Evolutionary conservation across 2,329 filamentous ascomycete species (phyloP), one percentile per base, ranked within the genome.

Genomic region (Diaporthe citrichinensis): DNA sequence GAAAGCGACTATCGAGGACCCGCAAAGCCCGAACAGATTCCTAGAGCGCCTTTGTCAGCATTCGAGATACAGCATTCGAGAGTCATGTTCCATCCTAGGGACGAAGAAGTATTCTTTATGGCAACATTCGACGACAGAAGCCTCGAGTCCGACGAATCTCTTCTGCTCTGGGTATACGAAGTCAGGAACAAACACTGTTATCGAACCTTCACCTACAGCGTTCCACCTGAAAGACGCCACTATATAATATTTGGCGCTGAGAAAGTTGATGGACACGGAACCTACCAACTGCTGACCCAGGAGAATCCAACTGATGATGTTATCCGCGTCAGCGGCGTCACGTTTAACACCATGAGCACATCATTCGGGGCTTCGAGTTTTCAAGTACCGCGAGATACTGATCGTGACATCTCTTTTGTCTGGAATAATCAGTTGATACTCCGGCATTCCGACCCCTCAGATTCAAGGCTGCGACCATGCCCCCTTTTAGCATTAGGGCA

Each of bases 351-450:
- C 34, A 36, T 67, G 8, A 59, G 36, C n/a, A 36, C 28, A 53
- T 28, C n/a, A 17, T 67, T 74, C 34, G 53, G 39, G 10, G 6
- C 34, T 62, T 20, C 23, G 12, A 34, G 17, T 0, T 73, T 73
- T 12, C 44, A 25, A 28, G 20, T 20, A 59, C 46, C 59, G 41
- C 2, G 9, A 0, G 7, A 51, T 12, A 12, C 44, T n/a, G 3
- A 51, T 10, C 20, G 1, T 2, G 58, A 25, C 17, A n/a, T n/a
- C 10, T 28, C n/a, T 3, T 36, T 41, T 1, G 7, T 74, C 17
- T 74, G 73, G 73, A 59, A 59, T 17, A 55, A 58, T 23, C 73
- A 74, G 20, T 15, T 74, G 23, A n/a, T 51, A 25, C 53, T 53
- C 12, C 8, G 6, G 36, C 25, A 55, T 1, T 7, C 15, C 25